These are phyloP conservation scores for Mycena filopes DNA, from an alignment of 768 basidiomycete genomes.

Conservation along the genomic window DNA sequence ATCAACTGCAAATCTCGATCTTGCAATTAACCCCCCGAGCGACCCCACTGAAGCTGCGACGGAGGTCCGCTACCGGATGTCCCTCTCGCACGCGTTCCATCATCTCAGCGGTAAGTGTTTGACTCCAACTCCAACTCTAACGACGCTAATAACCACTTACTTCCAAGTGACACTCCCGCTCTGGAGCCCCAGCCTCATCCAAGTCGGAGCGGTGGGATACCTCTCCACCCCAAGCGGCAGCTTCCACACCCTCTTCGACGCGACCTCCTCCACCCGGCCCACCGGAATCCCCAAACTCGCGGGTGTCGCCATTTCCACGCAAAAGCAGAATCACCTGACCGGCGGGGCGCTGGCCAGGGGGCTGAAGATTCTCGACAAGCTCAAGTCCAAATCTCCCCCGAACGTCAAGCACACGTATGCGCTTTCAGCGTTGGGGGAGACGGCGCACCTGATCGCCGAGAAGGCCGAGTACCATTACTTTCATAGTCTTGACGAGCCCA, in stretches of 20 bases:
- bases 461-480: constrained; percentile 55
- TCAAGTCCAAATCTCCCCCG: constrained; percentile 17
- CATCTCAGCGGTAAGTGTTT: constrained; percentile 22
- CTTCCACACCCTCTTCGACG: constrained; percentile 62
- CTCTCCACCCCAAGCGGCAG: constrained; percentile 57
- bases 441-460: constrained; percentile 61
- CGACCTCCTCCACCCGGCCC: constrained; percentile 39
- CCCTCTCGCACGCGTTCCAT: constrained; percentile 55
- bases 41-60: constrained; percentile 35
- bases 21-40: constrained; percentile 19
- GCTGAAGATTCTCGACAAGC: neutral
- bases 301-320: neutral
- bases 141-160: too few relatives aligned
- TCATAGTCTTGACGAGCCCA: constrained; percentile 52
- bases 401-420: constrained; percentile 38
- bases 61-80: constrained; percentile 60
- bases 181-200: constrained; percentile 59
- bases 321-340: neutral
- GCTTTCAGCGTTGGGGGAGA: constrained; percentile 37
- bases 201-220: constrained; percentile 65
- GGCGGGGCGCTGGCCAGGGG: neutral
- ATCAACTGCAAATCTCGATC: neutral
- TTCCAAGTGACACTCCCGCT: constrained; percentile 53
- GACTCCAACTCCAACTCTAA: too few relatives aligned
- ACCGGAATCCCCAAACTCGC: neutral